Base-by-base conservation (phyloP, 2,329 filamentous ascomycete genomes). In the Coleophoma cylindrospora region DNA sequence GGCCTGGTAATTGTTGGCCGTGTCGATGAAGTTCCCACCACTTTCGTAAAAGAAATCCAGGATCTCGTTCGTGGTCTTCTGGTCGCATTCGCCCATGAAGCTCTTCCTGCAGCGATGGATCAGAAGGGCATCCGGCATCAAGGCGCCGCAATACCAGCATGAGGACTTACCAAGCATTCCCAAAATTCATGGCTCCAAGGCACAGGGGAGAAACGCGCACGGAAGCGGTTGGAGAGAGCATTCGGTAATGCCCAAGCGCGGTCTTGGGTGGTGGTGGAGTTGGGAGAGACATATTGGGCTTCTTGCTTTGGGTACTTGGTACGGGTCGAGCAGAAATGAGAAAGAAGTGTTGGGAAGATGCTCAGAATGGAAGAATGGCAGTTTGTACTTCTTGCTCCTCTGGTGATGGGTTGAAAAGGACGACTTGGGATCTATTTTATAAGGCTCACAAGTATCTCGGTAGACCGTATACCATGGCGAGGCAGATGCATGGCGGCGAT, bases 21-120 rank as follows among this genome's bases (percentile, higher is more conserved):
- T 86, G 64, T 87, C 84, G 61, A 87, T 83, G 64, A 87, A 85
- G 67, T 87, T 87, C 13, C 84, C 83, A 4, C 83, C 83, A 0
- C 74, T 68, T 14, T 71, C 70, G 47, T 69, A 73, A 65, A 74
- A 86, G 50, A 71, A 73, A 55, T 85, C 81, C 1, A 86, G 70
- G 4, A 86, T 65, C 15, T 59, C 54, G n/a, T 56, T 84, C 2
- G 79, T 74, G 1, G 75, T 75, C 45, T 79, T 72, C 62, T 87
- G 80, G 62, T 79, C 74, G 66, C 84, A 87, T 36, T 75, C 74
- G 33, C 86, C 86, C 77, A 89, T 79, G 47, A 72, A 73, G 0
- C 66, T 65, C 55, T 71, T 70, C 79, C 76, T 79, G 27, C 34
- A 14, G 27, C 21, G 43, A 32, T 40, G 15, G 17, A 15, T 37